A percentile compares a stretch with the other conserved stretches of the same genome.
phyloP scores from a whole-genome alignment of 192 early-diverging fungal species.

The Jimgerdemannia flammicorona region DNA sequence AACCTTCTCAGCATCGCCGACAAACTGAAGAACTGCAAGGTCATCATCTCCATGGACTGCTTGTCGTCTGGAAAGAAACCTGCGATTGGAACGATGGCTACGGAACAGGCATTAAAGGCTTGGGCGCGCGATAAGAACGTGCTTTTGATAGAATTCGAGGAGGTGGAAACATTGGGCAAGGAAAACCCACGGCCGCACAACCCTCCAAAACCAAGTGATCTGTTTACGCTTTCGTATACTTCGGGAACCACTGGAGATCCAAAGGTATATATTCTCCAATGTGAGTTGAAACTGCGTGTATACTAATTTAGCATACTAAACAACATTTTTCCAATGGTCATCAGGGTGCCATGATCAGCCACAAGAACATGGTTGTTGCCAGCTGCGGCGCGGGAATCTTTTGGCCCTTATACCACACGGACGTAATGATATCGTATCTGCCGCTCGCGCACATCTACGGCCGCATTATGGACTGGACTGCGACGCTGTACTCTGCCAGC shows the following conservation, averaged over 20 bases:
- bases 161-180: constrained; percentile 42
- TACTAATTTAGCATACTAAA: neutral
- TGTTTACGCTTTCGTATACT: constrained; percentile 53
- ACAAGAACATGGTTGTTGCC: constrained; percentile 46
- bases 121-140: constrained; percentile 43
- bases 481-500: constrained; percentile 41
- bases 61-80: constrained; percentile 27
- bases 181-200: constrained; percentile 30
- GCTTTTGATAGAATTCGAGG: constrained; percentile 33
- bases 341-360: constrained; percentile 48
- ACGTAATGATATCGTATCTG: constrained; percentile 53
- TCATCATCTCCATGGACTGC: constrained; percentile 66
- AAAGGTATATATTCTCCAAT: constrained; percentile 17
- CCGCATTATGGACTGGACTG: constrained; percentile 38
- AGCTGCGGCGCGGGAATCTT: neutral
- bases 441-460: constrained; percentile 79
- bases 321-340: neutral
- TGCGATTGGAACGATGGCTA: constrained; percentile 23
- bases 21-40: constrained; percentile 59
- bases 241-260: constrained; percentile 67
- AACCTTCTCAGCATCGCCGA: constrained; percentile 47
- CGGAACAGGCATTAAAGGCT: constrained; percentile 18
- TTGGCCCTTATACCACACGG: neutral
- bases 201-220: constrained; percentile 45
- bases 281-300: neutral